A percentile compares a stretch with the other conserved stretches of the same genome.
Evolutionary conservation across 192 early-diverging fungal genomes (phyloP).

Genomic region (Backusella australiensis): DNA sequence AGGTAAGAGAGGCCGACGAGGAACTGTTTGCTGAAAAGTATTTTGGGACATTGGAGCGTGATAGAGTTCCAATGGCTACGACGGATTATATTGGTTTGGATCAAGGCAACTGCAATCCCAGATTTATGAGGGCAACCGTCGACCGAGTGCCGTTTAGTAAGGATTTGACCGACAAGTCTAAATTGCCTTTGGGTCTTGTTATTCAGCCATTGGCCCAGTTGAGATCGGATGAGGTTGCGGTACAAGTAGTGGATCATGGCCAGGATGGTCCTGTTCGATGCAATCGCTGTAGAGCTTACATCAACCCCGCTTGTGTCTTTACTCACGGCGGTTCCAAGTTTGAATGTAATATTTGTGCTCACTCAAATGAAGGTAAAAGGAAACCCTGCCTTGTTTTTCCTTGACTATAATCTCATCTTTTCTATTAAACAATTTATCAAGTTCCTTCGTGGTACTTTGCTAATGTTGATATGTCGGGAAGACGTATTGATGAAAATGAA

Average conservation of each 20-base stretch:
- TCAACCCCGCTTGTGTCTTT: constrained; percentile 88
- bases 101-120: constrained; percentile 89
- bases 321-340: constrained; percentile 89
- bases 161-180: constrained; percentile 74
- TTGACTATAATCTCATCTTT: neutral
- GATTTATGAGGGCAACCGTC: constrained; percentile 88
- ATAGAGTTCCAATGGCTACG: constrained; percentile 75
- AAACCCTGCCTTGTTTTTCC: neutral
- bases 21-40: constrained; percentile 59
- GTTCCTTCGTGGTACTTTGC: constrained; percentile 90
- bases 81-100: constrained; percentile 85
- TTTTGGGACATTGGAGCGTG: constrained; percentile 72
- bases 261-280: constrained; percentile 89
- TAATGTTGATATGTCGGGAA: constrained; percentile 92
- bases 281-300: constrained; percentile 89
- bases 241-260: constrained; percentile 88
- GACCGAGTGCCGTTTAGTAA: constrained; percentile 87
- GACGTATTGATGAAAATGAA: constrained; percentile 79
- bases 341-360: constrained; percentile 90
- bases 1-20: constrained; percentile 86
- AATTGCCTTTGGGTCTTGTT: constrained; percentile 83
- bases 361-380: constrained; percentile 72
- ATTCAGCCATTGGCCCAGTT: constrained; percentile 93
- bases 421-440: constrained; percentile 3
- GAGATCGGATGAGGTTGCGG: constrained; percentile 78